Conservation (phyloP, 306 rosid species). For the Cucurbita moschata region DNA sequence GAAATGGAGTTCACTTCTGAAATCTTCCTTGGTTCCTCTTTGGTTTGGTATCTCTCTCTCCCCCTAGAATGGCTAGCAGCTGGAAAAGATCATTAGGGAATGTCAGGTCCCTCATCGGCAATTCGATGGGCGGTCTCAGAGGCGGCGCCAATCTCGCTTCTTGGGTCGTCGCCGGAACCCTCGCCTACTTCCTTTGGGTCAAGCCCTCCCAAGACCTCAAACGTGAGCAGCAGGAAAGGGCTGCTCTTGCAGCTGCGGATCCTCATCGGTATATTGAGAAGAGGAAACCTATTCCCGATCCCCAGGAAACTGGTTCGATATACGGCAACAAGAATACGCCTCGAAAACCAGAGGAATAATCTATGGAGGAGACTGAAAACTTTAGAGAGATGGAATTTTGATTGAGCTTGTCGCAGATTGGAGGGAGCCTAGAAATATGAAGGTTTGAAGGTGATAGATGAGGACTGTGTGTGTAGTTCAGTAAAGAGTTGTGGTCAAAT, state of each 20-base stretch:
- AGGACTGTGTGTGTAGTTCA: background rate
- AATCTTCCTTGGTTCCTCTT: background rate
- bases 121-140: conserved; percentile 71
- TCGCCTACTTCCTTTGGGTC: conserved; percentile 89
- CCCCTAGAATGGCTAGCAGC: conserved; percentile 30
- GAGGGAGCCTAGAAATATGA: background rate
- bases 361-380: background rate
- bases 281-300: conserved; percentile 77
- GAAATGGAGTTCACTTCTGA: background rate
- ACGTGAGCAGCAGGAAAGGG: conserved; percentile 63
- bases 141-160: conserved; percentile 77
- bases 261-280: conserved; percentile 56
- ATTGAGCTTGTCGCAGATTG: background rate
- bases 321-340: conserved; percentile 55
- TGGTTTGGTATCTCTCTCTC: background rate
- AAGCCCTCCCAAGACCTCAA: conserved; percentile 82
- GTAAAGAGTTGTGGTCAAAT: background rate
- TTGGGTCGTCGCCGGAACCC: conserved; percentile 88
- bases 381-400: background rate
- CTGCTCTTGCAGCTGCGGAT: conserved; percentile 57
- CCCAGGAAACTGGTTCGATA: conserved; percentile 75
- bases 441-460: background rate
- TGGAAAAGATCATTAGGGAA: conserved; percentile 75
- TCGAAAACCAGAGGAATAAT: conserved; percentile 20
- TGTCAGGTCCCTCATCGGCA: conserved; percentile 54